Evolutionary conservation across 805 yeast genomes (phyloP).

Genomic region (Scheffersomyces amazonensis): DNA sequence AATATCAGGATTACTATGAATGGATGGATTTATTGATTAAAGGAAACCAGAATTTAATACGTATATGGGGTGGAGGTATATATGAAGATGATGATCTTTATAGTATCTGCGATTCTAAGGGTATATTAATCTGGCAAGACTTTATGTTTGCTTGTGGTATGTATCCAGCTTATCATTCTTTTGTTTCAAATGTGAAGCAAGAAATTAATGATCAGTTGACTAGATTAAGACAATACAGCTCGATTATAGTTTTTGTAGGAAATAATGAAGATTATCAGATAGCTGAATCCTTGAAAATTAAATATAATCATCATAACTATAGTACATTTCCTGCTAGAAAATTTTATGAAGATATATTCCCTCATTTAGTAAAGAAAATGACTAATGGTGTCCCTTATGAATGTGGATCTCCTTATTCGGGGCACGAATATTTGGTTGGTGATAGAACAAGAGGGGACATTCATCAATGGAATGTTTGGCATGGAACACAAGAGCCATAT

Average conservation of each 20-base stretch:
- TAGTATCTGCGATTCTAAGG: slow-evolving; percentile 39
- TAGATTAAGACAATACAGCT: slow-evolving; percentile 38
- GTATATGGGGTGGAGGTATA: slow-evolving; percentile 51
- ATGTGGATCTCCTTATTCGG: slow-evolving; percentile 50
- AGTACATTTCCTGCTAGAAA: slow-evolving; percentile 41
- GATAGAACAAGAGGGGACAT: slow-evolving; percentile 45
- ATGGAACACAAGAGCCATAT: slow-evolving; percentile 46
- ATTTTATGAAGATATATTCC: slow-evolving; percentile 37
- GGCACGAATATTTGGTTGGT: slow-evolving; percentile 17
- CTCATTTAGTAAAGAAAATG: slow-evolving; percentile 22
- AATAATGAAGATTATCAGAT: slow-evolving; percentile 48
- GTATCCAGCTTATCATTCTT: slow-evolving; percentile 41
- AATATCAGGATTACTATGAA: slow-evolving; percentile 28
- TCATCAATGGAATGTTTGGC: slow-evolving; percentile 59
- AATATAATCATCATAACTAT: slow-evolving; percentile 9
- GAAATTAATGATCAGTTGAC: slow-evolving; percentile 39
- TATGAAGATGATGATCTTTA: slow-evolving; percentile 42
- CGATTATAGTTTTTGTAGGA: slow-evolving; percentile 38
- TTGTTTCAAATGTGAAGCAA: slow-evolving; percentile 25
- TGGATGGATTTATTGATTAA: slow-evolving; percentile 31
- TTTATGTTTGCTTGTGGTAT: slow-evolving; percentile 58
- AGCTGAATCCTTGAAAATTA: slow-evolving; percentile 28
- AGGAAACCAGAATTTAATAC: slow-evolving; percentile 42
- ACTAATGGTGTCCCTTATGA: slow-evolving; percentile 32
- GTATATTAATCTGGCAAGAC: slow-evolving; percentile 52